Evolutionary conservation across 73 alveolate genomes (phyloP).

Genomic region (Paramecium octaurelia): DNA sequence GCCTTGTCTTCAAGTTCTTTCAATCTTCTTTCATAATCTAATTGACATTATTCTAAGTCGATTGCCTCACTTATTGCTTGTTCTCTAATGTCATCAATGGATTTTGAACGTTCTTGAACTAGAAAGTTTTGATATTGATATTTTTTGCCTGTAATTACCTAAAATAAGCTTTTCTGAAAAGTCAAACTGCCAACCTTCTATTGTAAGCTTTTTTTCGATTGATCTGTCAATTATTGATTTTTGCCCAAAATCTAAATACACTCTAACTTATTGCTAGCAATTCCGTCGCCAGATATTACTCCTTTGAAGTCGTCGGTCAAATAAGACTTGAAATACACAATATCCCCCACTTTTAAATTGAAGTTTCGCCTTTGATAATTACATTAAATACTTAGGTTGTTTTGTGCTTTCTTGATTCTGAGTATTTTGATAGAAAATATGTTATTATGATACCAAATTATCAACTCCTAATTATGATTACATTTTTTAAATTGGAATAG

Average conservation of each 20-base stretch:
- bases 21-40: background rate
- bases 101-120: background rate
- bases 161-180: conserved; percentile 15
- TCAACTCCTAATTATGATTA: conserved; percentile 1
- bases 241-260: background rate
- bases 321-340: conserved; percentile 8
- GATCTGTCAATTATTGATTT: background rate
- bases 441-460: background rate
- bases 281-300: conserved; percentile 57
- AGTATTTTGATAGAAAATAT: background rate
- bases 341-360: conserved; percentile 30
- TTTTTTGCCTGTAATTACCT: background rate
- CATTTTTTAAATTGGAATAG: background rate
- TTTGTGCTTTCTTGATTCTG: background rate
- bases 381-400: background rate
- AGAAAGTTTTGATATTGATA: background rate
- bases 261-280: conserved; percentile 41
- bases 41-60: background rate
- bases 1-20: background rate
- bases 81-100: background rate
- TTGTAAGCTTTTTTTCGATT: background rate
- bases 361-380: conserved; percentile 3
- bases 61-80: background rate
- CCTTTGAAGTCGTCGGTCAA: background rate
- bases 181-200: conserved; percentile 5